These are phyloP conservation scores for Leucogyrophana mollusca DNA, from an alignment of 768 basidiomycete genomes.

Conservation along the genomic window DNA sequence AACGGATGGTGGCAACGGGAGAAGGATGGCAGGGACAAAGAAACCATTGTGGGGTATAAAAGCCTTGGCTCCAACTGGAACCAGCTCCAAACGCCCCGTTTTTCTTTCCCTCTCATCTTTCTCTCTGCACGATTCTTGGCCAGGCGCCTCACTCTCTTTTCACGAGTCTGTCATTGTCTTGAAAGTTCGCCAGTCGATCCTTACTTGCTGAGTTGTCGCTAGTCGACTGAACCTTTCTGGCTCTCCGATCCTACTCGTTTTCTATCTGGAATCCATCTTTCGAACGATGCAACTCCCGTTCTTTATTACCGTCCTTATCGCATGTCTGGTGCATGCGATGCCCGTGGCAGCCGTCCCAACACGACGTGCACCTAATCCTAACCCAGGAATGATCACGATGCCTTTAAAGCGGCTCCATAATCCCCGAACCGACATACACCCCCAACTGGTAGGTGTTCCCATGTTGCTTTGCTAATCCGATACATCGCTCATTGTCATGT, in stretches of 20 bases:
- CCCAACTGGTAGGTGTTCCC: constrained; percentile 39
- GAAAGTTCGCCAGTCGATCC: constrained; percentile 16
- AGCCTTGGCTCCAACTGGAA: not conserved
- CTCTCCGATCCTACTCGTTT: not conserved
- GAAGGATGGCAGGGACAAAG: not conserved
- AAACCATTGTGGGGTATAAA: not conserved
- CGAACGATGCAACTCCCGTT: constrained; percentile 54
- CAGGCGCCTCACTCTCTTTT: constrained; percentile 19
- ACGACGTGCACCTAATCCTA: constrained; percentile 9
- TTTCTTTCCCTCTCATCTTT: not conserved
- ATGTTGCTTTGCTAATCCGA: not conserved
- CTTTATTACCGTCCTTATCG: constrained; percentile 51
- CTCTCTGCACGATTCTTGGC: constrained; percentile 6
- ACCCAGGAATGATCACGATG: constrained; percentile 37
- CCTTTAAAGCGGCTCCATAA: constrained; percentile 38
- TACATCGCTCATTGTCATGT: not conserved
- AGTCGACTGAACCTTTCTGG: constrained; percentile 8
- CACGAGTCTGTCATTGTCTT: constrained; percentile 5
- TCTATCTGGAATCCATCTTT: not conserved
- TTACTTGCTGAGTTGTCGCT: constrained; percentile 6
- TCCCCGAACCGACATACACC: constrained; percentile 33
- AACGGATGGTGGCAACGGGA: not conserved
- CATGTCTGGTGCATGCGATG: constrained; percentile 46
- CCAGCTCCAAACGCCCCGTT: not conserved
- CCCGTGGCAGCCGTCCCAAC: constrained; percentile 27